Evolutionary conservation across 306 rosid genomes (phyloP).

Genomic region (Spatholobus suberectus): DNA sequence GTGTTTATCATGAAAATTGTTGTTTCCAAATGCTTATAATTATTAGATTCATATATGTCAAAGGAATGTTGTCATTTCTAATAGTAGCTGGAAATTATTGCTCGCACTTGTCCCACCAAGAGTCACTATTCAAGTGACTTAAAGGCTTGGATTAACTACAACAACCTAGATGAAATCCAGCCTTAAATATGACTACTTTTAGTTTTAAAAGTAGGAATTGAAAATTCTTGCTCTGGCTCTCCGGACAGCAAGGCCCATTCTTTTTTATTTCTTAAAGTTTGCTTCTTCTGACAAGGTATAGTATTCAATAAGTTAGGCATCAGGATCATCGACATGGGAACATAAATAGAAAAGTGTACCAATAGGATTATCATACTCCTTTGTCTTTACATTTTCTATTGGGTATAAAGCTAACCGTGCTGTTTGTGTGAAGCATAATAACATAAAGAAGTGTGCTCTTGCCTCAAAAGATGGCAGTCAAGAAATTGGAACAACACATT

Average conservation of each 20-base stretch:
- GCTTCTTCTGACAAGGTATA: slow-evolving; percentile 86
- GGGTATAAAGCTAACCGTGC: slow-evolving; percentile 50
- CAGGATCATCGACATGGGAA: slow-evolving; percentile 61
- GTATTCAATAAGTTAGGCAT: slow-evolving; percentile 89
- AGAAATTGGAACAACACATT: slow-evolving; percentile 47
- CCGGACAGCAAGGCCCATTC: slow-evolving; percentile 79
- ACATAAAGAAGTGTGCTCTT: slow-evolving; percentile 45
- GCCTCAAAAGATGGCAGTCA: slow-evolving; percentile 41
- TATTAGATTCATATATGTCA: slow-evolving; percentile 38
- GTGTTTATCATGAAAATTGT: slow-evolving; percentile 38
- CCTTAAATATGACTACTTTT: slow-evolving; percentile 58
- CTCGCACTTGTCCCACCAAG: slow-evolving; percentile 50
- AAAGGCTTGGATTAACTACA: slow-evolving; percentile 53
- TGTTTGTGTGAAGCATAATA: slow-evolving; percentile 50
- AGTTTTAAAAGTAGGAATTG: slow-evolving; percentile 55
- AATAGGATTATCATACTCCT: slow-evolving; percentile 62
- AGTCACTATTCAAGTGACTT: slow-evolving; percentile 63
- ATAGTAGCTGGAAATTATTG: slow-evolving; percentile 55
- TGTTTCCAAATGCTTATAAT: slow-evolving; percentile 32
- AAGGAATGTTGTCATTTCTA: slow-evolving; percentile 49
- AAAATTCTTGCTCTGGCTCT: slow-evolving; percentile 54
- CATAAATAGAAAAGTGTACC: slow-evolving; percentile 52
- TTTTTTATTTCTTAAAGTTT: slow-evolving; percentile 70
- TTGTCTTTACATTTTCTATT: slow-evolving; percentile 75
- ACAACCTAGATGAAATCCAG: slow-evolving; percentile 46